phyloP scores from a whole-genome alignment of 192 early-diverging fungal species.

The Coemansia brasiliensis region DNA sequence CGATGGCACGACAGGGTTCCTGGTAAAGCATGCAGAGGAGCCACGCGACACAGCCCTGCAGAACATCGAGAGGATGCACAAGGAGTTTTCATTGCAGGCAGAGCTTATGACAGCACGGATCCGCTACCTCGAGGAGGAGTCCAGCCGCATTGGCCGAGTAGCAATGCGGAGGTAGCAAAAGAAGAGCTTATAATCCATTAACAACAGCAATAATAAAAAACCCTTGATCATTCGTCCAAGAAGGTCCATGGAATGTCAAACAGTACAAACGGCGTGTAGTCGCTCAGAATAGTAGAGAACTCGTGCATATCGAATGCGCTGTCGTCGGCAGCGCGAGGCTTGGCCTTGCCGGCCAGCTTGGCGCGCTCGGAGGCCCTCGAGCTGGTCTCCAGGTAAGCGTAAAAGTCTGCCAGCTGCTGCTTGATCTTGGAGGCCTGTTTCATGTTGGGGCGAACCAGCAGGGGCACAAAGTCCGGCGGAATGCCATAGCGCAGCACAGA shows the following conservation, averaged over 20 bases:
- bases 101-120: constrained; percentile 42
- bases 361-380: constrained; percentile 44
- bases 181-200: neutral
- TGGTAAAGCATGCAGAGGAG: constrained; percentile 31
- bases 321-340: constrained; percentile 19
- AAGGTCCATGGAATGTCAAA: constrained; percentile 54
- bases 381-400: constrained; percentile 80
- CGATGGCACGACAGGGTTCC: constrained; percentile 30
- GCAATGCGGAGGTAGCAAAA: neutral
- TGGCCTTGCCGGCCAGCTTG: constrained; percentile 28
- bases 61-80: constrained; percentile 31
- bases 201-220: constrained; percentile 6
- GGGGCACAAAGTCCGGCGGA: constrained; percentile 87
- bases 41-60: constrained; percentile 33
- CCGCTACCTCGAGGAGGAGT: constrained; percentile 43
- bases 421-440: constrained; percentile 83
- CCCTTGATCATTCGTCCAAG: constrained; percentile 6
- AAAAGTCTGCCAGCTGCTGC: constrained; percentile 74
- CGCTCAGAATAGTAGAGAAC: constrained; percentile 79
- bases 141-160: neutral
- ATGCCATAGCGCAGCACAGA: constrained; percentile 95
- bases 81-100: constrained; percentile 19
- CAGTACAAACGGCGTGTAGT: constrained; percentile 77
- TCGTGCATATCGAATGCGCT: constrained; percentile 82
- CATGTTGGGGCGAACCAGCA: constrained; percentile 72